A percentile compares a stretch with the other conserved stretches of the same genome.
phyloP scores from a whole-genome alignment of 768 basidiomycete species.

The Strobilomyces echinocephalus region DNA sequence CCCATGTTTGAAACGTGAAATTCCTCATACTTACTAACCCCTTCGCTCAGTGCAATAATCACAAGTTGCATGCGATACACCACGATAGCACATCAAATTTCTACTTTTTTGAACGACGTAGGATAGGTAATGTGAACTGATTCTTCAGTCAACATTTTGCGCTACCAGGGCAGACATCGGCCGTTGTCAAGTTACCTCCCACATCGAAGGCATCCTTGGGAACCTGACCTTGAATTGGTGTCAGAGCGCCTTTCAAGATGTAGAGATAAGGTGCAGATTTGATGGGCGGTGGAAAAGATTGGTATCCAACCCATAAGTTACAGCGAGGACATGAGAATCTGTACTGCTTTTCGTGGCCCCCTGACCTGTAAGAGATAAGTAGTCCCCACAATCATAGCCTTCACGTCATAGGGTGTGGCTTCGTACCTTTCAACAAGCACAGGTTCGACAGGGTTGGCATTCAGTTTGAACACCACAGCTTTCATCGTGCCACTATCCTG shows the following conservation, averaged over 20 bases:
- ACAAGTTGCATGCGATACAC: background rate
- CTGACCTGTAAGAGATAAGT: constrained; percentile 38
- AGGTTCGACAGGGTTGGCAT: constrained; percentile 63
- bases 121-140: background rate
- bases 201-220: constrained; percentile 79
- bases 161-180: constrained; percentile 4
- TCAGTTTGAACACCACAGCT: constrained; percentile 81
- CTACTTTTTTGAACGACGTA: background rate
- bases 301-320: constrained; percentile 57
- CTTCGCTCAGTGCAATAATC: background rate
- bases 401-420: constrained; percentile 9
- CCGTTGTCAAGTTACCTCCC: constrained; percentile 21
- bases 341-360: constrained; percentile 73
- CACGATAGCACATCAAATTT: background rate
- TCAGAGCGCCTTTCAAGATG: constrained; percentile 74
- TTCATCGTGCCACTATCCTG: constrained; percentile 55
- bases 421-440: constrained; percentile 75
- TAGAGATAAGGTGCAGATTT: constrained; percentile 79
- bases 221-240: constrained; percentile 83
- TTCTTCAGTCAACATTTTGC: background rate
- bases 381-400: constrained; percentile 15
- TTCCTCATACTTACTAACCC: constrained; percentile 8
- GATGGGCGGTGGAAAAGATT: constrained; percentile 67
- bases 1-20: constrained; percentile 2
- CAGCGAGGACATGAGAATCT: constrained; percentile 55